Conservation (phyloP, 2,329 filamentous ascomycete species). For the Hypoxylon sp. region DNA sequence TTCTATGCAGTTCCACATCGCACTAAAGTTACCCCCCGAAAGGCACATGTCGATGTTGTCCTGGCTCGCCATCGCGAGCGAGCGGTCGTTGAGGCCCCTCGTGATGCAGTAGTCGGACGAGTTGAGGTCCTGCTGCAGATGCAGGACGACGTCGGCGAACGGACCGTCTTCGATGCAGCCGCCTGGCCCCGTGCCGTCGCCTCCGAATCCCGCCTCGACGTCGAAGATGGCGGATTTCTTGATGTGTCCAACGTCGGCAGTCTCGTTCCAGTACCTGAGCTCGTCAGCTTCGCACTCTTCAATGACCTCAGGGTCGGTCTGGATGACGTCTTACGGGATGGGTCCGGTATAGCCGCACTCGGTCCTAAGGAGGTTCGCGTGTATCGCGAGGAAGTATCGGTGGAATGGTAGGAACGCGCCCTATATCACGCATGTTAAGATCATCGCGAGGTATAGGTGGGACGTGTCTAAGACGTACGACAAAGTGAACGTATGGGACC, state of each 20-base stretch:
- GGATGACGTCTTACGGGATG: constrained; percentile 29
- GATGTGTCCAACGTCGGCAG: constrained; percentile 43
- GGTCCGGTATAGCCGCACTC: constrained; percentile 44
- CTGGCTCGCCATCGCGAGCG: constrained; percentile 17
- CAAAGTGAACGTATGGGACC: constrained; percentile 42
- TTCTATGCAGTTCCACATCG: constrained; percentile 34
- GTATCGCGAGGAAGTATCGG: constrained; percentile 45
- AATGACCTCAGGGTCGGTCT: no score
- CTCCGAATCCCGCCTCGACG: constrained; percentile 45
- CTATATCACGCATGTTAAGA: constrained; percentile 2
- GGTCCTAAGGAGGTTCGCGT: constrained; percentile 44
- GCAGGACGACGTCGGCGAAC: constrained; percentile 46
- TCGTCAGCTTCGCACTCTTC: constrained; percentile 1
- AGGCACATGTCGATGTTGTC: constrained; percentile 30
- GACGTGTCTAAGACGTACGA: constrained; percentile 28
- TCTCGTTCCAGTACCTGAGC: constrained; percentile 50
- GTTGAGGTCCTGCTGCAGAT: constrained; percentile 40
- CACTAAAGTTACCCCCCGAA: constrained; percentile 4
- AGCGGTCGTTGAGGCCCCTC: constrained; percentile 34
- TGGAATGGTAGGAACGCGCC: constrained; percentile 50
- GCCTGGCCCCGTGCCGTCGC: constrained; percentile 39
- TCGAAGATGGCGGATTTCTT: constrained; percentile 43
- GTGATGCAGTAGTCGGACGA: constrained; percentile 38
- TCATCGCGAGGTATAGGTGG: neutral
- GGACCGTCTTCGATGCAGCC: constrained; percentile 48